Evolutionary conservation across 306 rosid species (phyloP), one percentile per base, ranked within the genome.

Genomic region (Medicago arabica): DNA sequence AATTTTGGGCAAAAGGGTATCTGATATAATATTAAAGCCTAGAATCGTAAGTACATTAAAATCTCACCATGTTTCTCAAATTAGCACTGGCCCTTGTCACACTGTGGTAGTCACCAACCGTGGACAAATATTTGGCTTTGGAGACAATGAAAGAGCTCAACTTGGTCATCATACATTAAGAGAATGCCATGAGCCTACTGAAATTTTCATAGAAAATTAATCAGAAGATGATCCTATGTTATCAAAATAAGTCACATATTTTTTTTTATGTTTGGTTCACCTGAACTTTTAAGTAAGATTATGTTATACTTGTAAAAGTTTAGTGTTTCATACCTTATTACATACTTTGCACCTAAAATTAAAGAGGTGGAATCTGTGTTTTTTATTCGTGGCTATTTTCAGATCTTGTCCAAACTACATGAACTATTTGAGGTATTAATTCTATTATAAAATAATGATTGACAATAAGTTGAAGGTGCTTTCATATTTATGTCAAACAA

Each of bases 61-160:
- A 77, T 13, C 76, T 78, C 92, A 87, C 84, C 91, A 78, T 54
- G 93, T 92, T 75, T 88, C 97, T 78, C 98, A 88, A 81, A 87
- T 94, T 31, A 90, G 98, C 88, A 94, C 96, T 4, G 96, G 97
- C 41, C 79, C 92, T 50, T 90, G 86, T 79, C 98, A 92, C 75
- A 92, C 97, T 4, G 89, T 90, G 18, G 88, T 79, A 16, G 64
- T 94, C 76, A 94, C 97, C 9, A 88, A 82, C 83, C 69, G 81
- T 25, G 97, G 98, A 74, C 80, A 66, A 61, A 83, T 94, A 80
- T 85, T 91, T 25, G 98, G 98, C 17, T 94, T 91, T 9, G 98
- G 98, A 81, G 98, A 94, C 78, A 94, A 94, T 18, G 96, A 94
- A 84, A 85, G 97, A 79, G 97, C 86, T 10, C 97, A 94, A 73